These are phyloP conservation scores for Pythium angustatum DNA, from an alignment of 352 stramenopile genomes.

Conservation along the genomic window DNA sequence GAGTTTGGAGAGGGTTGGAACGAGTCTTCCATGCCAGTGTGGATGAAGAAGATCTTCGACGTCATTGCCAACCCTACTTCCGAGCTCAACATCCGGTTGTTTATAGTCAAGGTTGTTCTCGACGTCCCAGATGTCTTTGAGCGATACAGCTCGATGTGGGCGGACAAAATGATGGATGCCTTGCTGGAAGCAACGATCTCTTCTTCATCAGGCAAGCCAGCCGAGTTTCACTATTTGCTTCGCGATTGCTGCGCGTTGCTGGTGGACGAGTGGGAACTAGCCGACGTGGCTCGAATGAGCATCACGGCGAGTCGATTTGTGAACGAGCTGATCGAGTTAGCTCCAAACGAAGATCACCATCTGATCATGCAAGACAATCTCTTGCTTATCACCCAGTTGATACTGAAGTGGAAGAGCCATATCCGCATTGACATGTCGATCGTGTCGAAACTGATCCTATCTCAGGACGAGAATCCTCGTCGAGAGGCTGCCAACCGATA, in stretches of 20 bases:
- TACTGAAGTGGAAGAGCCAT: conserved; percentile 54
- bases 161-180: conserved; percentile 52
- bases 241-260: conserved; percentile 70
- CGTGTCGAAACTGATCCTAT: conserved; percentile 43
- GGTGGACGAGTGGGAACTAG: conserved; percentile 52
- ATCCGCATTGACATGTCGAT: conserved; percentile 41
- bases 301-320: conserved; percentile 48
- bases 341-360: conserved; percentile 44
- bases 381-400: conserved; percentile 51
- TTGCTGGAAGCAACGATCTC: conserved; percentile 49
- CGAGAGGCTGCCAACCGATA: conserved; percentile 49
- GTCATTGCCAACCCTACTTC: conserved; percentile 43
- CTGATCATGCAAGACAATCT: conserved; percentile 73
- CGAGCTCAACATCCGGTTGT: conserved; percentile 62
- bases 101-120: conserved; percentile 73
- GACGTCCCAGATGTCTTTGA: conserved; percentile 62
- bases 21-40: conserved; percentile 55
- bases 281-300: conserved; percentile 24
- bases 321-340: conserved; percentile 57
- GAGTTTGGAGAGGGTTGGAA: conserved; percentile 67
- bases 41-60: conserved; percentile 79
- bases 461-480: conserved; percentile 40
- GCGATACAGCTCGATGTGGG: conserved; percentile 49
- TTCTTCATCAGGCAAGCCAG: conserved; percentile 18
- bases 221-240: conserved; percentile 78